These are phyloP conservation scores for Termitomyces eurrhizus DNA, from an alignment of 768 basidiomycete genomes.

Conservation along the genomic window DNA sequence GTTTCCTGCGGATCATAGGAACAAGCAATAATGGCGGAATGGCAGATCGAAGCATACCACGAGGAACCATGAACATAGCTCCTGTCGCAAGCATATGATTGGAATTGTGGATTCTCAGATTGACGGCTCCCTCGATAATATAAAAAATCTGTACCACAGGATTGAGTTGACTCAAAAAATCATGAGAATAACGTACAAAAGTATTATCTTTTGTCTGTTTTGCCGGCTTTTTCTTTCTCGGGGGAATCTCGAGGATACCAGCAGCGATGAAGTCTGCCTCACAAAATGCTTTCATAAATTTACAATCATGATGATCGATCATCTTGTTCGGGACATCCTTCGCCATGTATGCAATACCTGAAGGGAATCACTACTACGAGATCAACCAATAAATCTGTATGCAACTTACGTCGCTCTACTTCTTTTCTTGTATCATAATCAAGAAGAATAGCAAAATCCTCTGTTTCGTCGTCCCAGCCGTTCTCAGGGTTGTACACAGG, in stretches of 20 bases:
- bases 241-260: constrained; percentile 82
- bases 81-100: constrained; percentile 75
- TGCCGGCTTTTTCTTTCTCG: constrained; percentile 71
- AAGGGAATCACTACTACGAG: background rate
- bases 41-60: background rate
- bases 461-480: constrained; percentile 85
- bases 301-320: constrained; percentile 40
- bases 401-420: constrained; percentile 63
- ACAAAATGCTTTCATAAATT: constrained; percentile 89
- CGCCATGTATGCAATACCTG: constrained; percentile 21
- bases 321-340: constrained; percentile 3
- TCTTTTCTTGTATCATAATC: constrained; percentile 63
- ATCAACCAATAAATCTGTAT: background rate
- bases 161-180: background rate
- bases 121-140: constrained; percentile 85
- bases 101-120: constrained; percentile 78
- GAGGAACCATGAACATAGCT: constrained; percentile 43
- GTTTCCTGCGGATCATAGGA: constrained; percentile 10
- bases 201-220: constrained; percentile 94
- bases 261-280: constrained; percentile 92
- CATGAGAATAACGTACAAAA: constrained; percentile 25
- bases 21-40: background rate
- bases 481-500: constrained; percentile 51
- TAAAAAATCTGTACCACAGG: constrained; percentile 40
- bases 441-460: constrained; percentile 59